phyloP scores from a whole-genome alignment of 78 protist species.

The Chrysochromulina tobinii region DNA sequence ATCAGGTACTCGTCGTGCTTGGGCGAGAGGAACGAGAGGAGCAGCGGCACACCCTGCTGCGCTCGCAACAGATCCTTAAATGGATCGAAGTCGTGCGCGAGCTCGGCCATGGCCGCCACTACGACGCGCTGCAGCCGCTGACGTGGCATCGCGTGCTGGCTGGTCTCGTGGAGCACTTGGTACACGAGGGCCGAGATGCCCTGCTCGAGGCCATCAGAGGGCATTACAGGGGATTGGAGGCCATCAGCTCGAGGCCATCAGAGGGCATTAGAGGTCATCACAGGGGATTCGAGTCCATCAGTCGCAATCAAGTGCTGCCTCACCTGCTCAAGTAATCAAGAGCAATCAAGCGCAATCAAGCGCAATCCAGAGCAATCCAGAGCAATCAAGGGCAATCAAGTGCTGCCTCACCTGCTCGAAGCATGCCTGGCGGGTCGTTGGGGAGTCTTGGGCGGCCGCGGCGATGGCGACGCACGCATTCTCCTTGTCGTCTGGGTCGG shows the following conservation, averaged over 20 bases:
- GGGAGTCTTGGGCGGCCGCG: background rate
- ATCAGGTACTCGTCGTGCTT: background rate
- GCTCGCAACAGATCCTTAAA: background rate
- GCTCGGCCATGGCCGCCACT: background rate
- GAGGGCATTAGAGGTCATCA: no score
- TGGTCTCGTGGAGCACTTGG: background rate
- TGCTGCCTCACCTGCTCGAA: no score
- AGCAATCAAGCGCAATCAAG: no score
- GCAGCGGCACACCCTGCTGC: background rate
- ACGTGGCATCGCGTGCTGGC: background rate
- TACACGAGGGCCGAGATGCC: background rate
- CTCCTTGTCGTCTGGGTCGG: conserved; percentile 19
- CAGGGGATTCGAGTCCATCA: no score
- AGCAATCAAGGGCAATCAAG: no score
- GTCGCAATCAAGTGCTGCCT: no score
- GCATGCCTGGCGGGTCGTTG: no score
- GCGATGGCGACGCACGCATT: conserved; percentile 19
- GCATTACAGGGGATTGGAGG: no score
- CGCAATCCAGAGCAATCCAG: no score
- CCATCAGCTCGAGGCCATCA: no score
- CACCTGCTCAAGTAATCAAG: no score
- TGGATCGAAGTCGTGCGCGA: background rate
- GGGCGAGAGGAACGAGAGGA: background rate
- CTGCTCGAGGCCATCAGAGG: background rate
- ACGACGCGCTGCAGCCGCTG: conserved; percentile 1